Evolutionary conservation across 2,329 filamentous ascomycete species (phyloP).

Genomic region (Trichoderma lentiforme): DNA sequence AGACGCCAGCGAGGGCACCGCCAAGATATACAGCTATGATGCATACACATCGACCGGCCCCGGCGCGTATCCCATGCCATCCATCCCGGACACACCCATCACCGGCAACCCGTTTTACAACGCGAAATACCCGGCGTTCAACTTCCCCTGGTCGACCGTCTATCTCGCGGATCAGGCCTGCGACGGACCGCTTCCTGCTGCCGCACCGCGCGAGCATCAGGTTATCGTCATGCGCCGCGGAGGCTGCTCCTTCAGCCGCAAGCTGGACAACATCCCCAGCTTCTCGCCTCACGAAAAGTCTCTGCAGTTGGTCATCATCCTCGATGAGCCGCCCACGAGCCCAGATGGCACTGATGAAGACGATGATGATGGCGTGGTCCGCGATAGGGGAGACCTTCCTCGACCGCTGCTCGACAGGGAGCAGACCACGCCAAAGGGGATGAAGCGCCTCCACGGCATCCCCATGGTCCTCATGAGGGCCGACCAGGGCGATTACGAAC

Average conservation of each 20-base stretch:
- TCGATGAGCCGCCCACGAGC: constrained; percentile 40
- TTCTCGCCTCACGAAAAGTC: constrained; percentile 59
- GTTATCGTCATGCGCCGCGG: constrained; percentile 81
- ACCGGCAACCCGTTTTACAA: constrained; percentile 42
- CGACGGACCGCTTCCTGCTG: constrained; percentile 51
- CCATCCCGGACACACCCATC: constrained; percentile 55
- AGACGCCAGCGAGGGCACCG: constrained; percentile 25
- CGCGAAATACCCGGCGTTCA: constrained; percentile 33
- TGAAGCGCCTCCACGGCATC: constrained; percentile 68
- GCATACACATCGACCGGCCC: constrained; percentile 52
- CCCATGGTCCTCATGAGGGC: constrained; percentile 81
- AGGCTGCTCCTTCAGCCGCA: constrained; percentile 78
- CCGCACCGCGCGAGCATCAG: constrained; percentile 58
- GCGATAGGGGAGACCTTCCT: constrained; percentile 35
- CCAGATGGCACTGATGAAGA: no score
- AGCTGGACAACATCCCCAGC: constrained; percentile 79
- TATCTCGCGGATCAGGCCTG: constrained; percentile 72
- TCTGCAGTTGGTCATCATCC: constrained; percentile 77
- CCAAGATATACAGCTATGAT: constrained; percentile 47
- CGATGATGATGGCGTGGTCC: constrained; percentile 30
- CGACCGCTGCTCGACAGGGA: constrained; percentile 70
- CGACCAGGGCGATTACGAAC: constrained; percentile 56
- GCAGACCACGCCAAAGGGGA: constrained; percentile 68
- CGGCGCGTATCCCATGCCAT: constrained; percentile 67
- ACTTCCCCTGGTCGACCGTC: constrained; percentile 65